These are phyloP conservation scores for Serendipita indica DNA, from an alignment of 768 basidiomycete genomes.

Conservation along the genomic window DNA sequence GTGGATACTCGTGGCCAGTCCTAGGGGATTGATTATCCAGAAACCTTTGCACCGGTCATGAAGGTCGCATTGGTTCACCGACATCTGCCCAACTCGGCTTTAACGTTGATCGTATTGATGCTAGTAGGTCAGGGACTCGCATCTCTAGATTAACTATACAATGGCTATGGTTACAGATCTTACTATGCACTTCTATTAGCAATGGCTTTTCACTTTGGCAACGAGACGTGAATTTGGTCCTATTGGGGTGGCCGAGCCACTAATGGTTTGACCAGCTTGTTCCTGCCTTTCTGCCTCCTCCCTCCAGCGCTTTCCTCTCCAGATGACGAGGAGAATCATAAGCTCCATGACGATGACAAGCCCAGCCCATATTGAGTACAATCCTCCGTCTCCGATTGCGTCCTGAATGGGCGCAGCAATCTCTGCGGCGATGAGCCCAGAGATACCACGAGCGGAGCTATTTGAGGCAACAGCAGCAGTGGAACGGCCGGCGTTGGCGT, in stretches of 20 bases:
- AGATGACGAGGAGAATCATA: constrained; percentile 43
- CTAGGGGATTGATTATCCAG: constrained; percentile 1
- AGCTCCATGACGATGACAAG: constrained; percentile 38
- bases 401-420: constrained; percentile 59
- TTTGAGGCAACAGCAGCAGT: constrained; percentile 59
- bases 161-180: too few species aligned
- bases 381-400: constrained; percentile 61
- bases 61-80: not conserved
- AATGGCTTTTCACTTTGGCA: too few species aligned
- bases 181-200: too few species aligned
- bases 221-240: too few species aligned
- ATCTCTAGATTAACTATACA: too few species aligned
- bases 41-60: constrained; percentile 11
- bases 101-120: constrained; percentile 7
- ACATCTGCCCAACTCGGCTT: not conserved
- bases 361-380: constrained; percentile 54
- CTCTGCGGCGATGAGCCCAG: constrained; percentile 56
- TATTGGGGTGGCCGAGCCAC: too few species aligned
- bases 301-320: constrained; percentile 48
- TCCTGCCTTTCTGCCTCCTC: constrained; percentile 34
- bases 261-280: constrained; percentile 7
- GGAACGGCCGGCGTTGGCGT: constrained; percentile 70
- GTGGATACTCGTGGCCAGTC: constrained; percentile 1
- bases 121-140: too few species aligned
- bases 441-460: constrained; percentile 54